Evolutionary conservation across 148 eudicot species (phyloP).

Genomic region (Vaccinium vitisidaea): DNA sequence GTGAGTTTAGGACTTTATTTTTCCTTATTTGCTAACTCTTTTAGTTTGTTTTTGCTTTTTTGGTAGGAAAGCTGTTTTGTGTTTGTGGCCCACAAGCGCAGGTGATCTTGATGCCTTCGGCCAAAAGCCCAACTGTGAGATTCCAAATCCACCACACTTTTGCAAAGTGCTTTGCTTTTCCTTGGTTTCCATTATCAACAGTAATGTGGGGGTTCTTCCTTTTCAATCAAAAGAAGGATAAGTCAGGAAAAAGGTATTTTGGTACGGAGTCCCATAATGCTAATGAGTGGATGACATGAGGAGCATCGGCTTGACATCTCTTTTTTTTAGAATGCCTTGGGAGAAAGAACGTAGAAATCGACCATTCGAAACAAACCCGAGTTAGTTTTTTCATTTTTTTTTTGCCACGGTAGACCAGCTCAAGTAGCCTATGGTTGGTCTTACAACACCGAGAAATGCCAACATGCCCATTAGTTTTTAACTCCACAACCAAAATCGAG

Average conservation of each 20-base stretch:
- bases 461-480: not conserved
- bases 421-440: not conserved
- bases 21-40: not conserved
- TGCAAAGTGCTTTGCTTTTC: not conserved
- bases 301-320: not conserved
- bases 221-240: not conserved
- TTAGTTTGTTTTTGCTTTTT: not conserved
- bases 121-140: not conserved
- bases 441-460: not conserved
- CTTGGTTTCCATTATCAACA: constrained; percentile 1
- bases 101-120: not conserved
- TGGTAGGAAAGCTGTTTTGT: not conserved
- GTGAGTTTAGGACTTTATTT: not conserved
- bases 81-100: not conserved
- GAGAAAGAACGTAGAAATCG: not conserved
- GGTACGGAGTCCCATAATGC: not conserved
- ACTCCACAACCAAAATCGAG: not conserved
- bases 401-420: not conserved
- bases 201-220: not conserved
- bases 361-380: not conserved
- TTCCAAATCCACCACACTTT: constrained; percentile 1
- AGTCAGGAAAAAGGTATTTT: not conserved
- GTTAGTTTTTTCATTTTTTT: not conserved
- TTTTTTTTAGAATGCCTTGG: not conserved
- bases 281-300: not conserved